Percentiles rank a stretch among this genome's conserved stretches.
These are phyloP conservation scores for Rhizopogon vinicolor DNA, from an alignment of 768 basidiomycete species.

Conservation along the genomic window DNA sequence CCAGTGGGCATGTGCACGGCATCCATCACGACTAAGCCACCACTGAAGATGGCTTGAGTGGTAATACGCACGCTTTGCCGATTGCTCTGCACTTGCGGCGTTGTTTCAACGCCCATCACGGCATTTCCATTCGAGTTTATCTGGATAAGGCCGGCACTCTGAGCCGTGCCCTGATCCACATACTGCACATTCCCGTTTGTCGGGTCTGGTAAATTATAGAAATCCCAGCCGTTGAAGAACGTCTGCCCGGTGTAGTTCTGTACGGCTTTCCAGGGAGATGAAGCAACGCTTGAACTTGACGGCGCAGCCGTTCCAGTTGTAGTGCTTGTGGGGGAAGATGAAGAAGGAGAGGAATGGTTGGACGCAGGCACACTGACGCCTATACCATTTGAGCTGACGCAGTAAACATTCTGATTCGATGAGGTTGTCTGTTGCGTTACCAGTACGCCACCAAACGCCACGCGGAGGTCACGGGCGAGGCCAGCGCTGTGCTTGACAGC, in stretches of 20 bases:
- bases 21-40: conserved; percentile 76
- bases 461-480: conserved; percentile 65
- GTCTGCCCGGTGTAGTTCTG: conserved; percentile 57
- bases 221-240: conserved; percentile 84
- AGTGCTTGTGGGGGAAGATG: conserved; percentile 14
- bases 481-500: conserved; percentile 55
- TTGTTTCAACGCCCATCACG: conserved; percentile 88
- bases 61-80: conserved; percentile 79
- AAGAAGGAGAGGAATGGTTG: conserved; percentile 11
- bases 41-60: conserved; percentile 53
- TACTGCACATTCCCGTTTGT: conserved; percentile 73
- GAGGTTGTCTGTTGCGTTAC: conserved; percentile 33
- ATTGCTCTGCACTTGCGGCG: conserved; percentile 58
- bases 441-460: conserved; percentile 55
- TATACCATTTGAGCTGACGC: conserved; percentile 21
- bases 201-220: conserved; percentile 66
- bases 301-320: conserved; percentile 10
- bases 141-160: conserved; percentile 52
- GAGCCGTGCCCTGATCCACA: conserved; percentile 56
- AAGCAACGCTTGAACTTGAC: conserved; percentile 18
- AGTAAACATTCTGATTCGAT: conserved; percentile 29
- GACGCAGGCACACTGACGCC: conserved; percentile 15
- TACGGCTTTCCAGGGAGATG: conserved; percentile 56
- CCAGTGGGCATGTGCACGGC: conserved; percentile 87
- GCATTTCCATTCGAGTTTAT: conserved; percentile 73